phyloP scores from a whole-genome alignment of 2,329 filamentous ascomycete genomes.

The Sporothrix phasma region DNA sequence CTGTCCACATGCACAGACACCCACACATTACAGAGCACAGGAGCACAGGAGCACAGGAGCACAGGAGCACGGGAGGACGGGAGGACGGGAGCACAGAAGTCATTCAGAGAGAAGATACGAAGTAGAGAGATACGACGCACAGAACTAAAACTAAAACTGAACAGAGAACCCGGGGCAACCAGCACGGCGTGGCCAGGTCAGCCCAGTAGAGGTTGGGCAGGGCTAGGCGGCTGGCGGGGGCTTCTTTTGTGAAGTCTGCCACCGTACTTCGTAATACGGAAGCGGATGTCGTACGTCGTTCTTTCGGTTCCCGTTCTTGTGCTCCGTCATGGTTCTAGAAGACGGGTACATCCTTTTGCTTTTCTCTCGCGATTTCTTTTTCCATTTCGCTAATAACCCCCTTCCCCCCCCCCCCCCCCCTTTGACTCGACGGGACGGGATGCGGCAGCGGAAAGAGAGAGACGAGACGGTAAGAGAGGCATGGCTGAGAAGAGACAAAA shows the following conservation, averaged over 20 bases:
- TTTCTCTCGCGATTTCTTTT: background rate
- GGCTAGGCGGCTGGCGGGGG: background rate
- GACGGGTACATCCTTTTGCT: background rate
- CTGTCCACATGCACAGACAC: background rate
- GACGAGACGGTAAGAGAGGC: background rate
- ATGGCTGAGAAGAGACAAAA: background rate
- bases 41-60: background rate
- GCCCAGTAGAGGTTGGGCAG: too few species aligned
- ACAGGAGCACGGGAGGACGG: background rate
- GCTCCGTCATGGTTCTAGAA: slow-evolving; percentile 5
- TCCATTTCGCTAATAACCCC: background rate
- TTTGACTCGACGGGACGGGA: background rate
- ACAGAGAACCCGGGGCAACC: too few species aligned
- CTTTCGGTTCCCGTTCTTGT: background rate
- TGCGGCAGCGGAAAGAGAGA: background rate
- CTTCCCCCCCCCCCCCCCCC: background rate
- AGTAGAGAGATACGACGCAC: background rate
- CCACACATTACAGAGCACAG: background rate
- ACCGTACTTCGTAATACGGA: too few species aligned
- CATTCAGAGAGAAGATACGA: too few species aligned
- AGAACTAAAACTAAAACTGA: too few species aligned
- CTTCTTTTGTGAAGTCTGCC: background rate
- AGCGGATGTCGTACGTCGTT: too few species aligned
- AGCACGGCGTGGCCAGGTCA: background rate
- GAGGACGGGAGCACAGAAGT: background rate